These are phyloP conservation scores for Torulaspora pretoriensis DNA, from an alignment of 1,139 yeast species.

Conservation along the genomic window DNA sequence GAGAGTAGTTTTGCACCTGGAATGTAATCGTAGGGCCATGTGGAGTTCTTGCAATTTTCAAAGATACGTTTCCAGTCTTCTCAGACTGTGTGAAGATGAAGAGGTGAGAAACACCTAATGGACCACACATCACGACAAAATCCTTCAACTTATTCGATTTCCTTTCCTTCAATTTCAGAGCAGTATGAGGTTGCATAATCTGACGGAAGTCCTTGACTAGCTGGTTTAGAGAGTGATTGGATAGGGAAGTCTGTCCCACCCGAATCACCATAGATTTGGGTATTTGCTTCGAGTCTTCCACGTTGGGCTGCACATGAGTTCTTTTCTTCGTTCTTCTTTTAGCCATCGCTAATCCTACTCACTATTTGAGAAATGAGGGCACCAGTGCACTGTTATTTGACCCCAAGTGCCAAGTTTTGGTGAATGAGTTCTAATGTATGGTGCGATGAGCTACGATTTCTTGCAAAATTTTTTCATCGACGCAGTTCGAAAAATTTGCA, in stretches of 20 bases:
- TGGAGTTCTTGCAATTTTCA: constrained; percentile 84
- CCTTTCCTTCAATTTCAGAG: constrained; percentile 79
- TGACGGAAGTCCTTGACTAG: constrained; percentile 82
- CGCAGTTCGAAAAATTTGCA: constrained; percentile 4
- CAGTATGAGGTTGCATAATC: constrained; percentile 96
- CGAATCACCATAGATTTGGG: constrained; percentile 94
- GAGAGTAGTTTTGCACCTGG: constrained; percentile 68
- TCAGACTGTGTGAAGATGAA: constrained; percentile 81
- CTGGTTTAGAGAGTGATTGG: constrained; percentile 77
- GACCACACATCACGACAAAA: constrained; percentile 95
- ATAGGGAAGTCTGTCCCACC: constrained; percentile 66
- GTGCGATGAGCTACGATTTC: constrained; percentile 6
- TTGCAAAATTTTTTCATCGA: constrained; percentile 2
- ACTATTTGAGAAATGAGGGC: background rate
- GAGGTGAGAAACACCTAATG: constrained; percentile 85
- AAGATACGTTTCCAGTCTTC: constrained; percentile 70
- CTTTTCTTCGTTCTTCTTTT: constrained; percentile 57
- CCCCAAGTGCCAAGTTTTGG: background rate
- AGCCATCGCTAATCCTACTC: constrained; percentile 26
- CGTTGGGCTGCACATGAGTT: constrained; percentile 69
- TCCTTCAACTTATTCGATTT: constrained; percentile 83
- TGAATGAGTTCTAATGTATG: background rate
- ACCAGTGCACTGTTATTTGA: background rate
- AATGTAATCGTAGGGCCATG: constrained; percentile 93
- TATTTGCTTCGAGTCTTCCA: constrained; percentile 61